Conservation (phyloP, 2,329 filamentous ascomycete species). For the Hypoxylon sp. region DNA sequence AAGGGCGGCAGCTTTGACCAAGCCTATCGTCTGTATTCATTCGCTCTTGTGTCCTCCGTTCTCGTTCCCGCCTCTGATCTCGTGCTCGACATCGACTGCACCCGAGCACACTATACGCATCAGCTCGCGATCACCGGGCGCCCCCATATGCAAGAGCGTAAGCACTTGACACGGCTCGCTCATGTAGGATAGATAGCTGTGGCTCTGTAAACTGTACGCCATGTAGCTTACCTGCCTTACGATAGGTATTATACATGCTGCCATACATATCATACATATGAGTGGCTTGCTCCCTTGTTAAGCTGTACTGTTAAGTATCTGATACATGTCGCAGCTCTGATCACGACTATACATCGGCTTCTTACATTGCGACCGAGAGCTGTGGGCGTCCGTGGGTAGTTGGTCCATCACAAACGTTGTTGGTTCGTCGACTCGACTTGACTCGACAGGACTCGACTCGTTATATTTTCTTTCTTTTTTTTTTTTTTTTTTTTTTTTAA, state of each 20-base stretch:
- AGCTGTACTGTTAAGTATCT: not conserved
- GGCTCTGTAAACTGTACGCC: no score
- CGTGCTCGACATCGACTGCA: constrained; percentile 6
- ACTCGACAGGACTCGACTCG: no score
- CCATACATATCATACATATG: not conserved
- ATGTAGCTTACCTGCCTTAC: no score
- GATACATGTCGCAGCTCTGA: not conserved
- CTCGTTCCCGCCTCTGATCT: not conserved
- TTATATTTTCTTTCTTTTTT: no score
- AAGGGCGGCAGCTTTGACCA: not conserved
- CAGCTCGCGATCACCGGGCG: constrained; percentile 25
- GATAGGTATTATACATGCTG: not conserved
- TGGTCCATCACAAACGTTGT: constrained; percentile 8
- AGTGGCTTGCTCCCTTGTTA: not conserved
- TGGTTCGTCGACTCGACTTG: constrained; percentile 1
- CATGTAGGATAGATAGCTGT: constrained; percentile 5
- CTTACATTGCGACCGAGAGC: not conserved
- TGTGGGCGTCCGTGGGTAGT: constrained; percentile 5
- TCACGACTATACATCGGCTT: not conserved
- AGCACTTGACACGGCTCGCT: constrained; percentile 4
- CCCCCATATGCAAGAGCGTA: not conserved
- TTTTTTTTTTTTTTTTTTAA: no score
- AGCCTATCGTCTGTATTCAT: not conserved
- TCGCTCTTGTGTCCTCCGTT: not conserved
- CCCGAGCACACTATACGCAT: constrained; percentile 22